phyloP scores from a whole-genome alignment of 805 yeast genomes.

The Huiozyma sinensis region DNA sequence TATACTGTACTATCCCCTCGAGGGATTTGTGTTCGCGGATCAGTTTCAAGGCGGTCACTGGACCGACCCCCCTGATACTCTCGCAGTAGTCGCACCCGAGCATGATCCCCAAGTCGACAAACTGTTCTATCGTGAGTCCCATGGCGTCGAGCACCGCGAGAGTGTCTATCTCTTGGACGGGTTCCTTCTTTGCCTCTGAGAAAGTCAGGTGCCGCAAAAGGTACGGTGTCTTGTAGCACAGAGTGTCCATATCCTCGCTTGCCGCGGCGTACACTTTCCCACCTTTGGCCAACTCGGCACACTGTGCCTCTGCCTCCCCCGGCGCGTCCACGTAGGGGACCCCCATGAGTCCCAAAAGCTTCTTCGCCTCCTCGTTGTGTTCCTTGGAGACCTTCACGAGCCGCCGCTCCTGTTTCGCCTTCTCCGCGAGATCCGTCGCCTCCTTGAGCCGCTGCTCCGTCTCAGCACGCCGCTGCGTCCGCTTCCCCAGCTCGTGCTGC shows the following conservation, averaged over 20 bases:
- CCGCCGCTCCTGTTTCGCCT: conserved; percentile 63
- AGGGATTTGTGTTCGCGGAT: conserved; percentile 76
- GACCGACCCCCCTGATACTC: conserved; percentile 91
- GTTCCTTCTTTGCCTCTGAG: conserved; percentile 87
- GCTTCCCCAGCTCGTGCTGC: conserved; percentile 84
- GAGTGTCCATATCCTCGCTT: conserved; percentile 97
- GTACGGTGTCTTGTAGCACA: conserved; percentile 81
- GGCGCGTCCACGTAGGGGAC: conserved; percentile 92
- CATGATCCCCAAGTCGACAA: conserved; percentile 84
- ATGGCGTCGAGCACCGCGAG: conserved; percentile 62
- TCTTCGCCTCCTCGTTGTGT: conserved; percentile 90
- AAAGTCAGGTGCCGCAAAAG: conserved; percentile 84
- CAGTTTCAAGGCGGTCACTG: conserved; percentile 82
- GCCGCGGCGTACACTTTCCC: conserved; percentile 97
- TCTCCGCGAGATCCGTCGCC: conserved; percentile 67
- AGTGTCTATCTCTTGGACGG: conserved; percentile 74
- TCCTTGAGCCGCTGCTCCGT: conserved; percentile 69
- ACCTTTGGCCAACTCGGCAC: conserved; percentile 81
- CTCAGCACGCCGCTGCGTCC: conserved; percentile 69
- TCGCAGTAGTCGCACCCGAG: conserved; percentile 97
- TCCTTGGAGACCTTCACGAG: conserved; percentile 80
- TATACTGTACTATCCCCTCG: conserved; percentile 62
- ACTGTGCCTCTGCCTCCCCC: conserved; percentile 97
- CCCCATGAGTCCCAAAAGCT: conserved; percentile 78
- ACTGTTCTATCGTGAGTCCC: conserved; percentile 60